Evolutionary conservation across 352 stramenopile species (phyloP).

Genomic region (Globisporangium yorkense): DNA sequence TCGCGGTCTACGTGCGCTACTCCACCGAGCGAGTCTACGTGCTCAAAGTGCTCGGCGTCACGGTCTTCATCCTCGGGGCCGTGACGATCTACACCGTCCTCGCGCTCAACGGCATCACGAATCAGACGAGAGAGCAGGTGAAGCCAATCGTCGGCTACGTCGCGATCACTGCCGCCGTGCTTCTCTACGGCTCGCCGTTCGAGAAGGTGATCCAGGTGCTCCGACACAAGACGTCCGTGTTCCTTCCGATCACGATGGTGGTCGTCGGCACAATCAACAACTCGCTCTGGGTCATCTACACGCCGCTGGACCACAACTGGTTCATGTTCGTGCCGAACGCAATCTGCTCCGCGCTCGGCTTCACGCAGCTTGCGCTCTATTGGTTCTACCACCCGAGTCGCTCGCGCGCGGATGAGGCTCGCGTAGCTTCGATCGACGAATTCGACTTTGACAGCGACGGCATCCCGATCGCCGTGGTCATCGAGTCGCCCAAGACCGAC

Average conservation of each 20-base stretch:
- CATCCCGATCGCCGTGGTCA: slow-evolving; percentile 21
- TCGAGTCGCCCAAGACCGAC: slow-evolving; percentile 19
- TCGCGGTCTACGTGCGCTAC: slow-evolving; percentile 22
- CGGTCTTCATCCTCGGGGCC: slow-evolving; percentile 5
- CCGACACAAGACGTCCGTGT: neutral
- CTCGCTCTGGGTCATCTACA: slow-evolving; percentile 46
- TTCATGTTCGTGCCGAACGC: slow-evolving; percentile 57
- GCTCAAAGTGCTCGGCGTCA: slow-evolving; percentile 6
- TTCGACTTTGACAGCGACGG: slow-evolving; percentile 16
- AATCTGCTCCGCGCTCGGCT: slow-evolving; percentile 26
- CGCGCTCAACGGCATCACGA: slow-evolving; percentile 15
- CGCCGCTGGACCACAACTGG: slow-evolving; percentile 28
- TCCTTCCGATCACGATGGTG: slow-evolving; percentile 39
- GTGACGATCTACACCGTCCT: slow-evolving; percentile 10
- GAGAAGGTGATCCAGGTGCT: neutral
- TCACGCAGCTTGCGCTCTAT: neutral
- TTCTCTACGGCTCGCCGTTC: neutral
- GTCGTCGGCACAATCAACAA: slow-evolving; percentile 45
- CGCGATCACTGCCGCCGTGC: neutral
- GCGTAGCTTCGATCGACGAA: slow-evolving; percentile 16
- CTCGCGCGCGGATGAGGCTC: slow-evolving; percentile 5
- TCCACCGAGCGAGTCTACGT: slow-evolving; percentile 1
- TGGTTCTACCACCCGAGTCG: neutral
- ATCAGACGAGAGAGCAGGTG: slow-evolving; percentile 12
- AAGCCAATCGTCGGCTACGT: slow-evolving; percentile 16